phyloP scores from a whole-genome alignment of 1,284 basidiomycete genomes.

The Ceraceosorus bombacis region DNA sequence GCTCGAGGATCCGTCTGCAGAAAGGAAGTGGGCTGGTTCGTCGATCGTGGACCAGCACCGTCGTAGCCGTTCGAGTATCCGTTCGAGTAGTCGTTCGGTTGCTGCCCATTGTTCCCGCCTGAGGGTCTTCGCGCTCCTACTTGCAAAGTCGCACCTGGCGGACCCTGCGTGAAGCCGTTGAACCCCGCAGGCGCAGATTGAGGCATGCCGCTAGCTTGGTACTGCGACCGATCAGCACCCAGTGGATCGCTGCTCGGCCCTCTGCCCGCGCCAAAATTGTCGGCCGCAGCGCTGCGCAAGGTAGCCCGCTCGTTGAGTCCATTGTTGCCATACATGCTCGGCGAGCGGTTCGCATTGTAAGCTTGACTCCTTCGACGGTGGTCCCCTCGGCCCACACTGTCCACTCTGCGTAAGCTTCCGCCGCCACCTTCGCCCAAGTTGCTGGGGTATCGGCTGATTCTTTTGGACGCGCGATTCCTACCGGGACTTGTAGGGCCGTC shows the following conservation, averaged over 20 bases:
- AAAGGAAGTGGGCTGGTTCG: too few species aligned
- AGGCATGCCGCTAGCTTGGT: too few species aligned
- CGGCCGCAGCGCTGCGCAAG: slow-evolving; percentile 1
- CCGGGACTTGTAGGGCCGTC: neutral
- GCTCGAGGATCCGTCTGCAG: too few species aligned
- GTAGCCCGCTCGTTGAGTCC: neutral
- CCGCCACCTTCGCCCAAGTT: slow-evolving; percentile 1
- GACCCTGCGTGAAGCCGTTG: too few species aligned
- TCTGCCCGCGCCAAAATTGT: slow-evolving; percentile 10
- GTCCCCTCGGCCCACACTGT: slow-evolving; percentile 12
- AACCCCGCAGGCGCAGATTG: too few species aligned
- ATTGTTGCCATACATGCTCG: slow-evolving; percentile 4
- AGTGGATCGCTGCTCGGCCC: slow-evolving; percentile 4
- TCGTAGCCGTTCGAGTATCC: too few species aligned
- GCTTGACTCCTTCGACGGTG: slow-evolving; percentile 8
- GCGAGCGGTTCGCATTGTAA: neutral
- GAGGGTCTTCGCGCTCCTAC: too few species aligned
- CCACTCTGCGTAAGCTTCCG: slow-evolving; percentile 8
- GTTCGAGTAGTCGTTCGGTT: too few species aligned
- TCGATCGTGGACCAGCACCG: too few species aligned
- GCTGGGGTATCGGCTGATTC: neutral
- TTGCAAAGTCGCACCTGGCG: too few species aligned
- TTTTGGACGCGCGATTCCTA: neutral
- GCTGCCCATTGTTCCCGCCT: too few species aligned
- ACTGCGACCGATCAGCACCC: neutral